These are phyloP conservation scores for Pichia rugopelliculosa DNA, from an alignment of 805 yeast genomes.

Conservation along the genomic window DNA sequence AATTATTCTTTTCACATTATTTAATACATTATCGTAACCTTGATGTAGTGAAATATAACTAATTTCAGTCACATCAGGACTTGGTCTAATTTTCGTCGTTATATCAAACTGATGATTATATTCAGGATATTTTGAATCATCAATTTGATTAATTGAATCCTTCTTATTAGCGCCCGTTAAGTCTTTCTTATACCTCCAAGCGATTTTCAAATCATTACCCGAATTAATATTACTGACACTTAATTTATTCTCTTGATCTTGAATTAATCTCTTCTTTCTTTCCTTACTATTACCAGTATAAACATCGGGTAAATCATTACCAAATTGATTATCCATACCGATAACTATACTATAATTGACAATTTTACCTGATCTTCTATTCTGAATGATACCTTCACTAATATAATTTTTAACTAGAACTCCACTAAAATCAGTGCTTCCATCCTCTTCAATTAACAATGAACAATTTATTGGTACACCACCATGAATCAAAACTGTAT, in stretches of 20 bases:
- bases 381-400: constrained; percentile 69
- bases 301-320: constrained; percentile 66
- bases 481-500: constrained; percentile 64
- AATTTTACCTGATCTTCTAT: constrained; percentile 34
- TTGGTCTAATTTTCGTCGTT: constrained; percentile 61
- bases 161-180: neutral
- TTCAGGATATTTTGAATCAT: constrained; percentile 36
- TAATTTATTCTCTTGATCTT: constrained; percentile 51
- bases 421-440: constrained; percentile 81
- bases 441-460: constrained; percentile 69
- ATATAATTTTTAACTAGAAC: constrained; percentile 62
- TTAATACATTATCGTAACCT: constrained; percentile 23
- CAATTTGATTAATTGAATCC: constrained; percentile 14
- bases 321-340: constrained; percentile 53
- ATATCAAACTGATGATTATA: constrained; percentile 69
- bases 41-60: constrained; percentile 40
- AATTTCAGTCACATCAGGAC: constrained; percentile 56
- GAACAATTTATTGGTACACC: constrained; percentile 79
- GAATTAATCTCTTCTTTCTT: constrained; percentile 51
- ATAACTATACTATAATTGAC: constrained; percentile 51
- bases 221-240: constrained; percentile 60
- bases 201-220: constrained; percentile 62
- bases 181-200: constrained; percentile 69
- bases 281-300: constrained; percentile 65
- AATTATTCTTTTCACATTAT: constrained; percentile 35